These are phyloP conservation scores for Fonsecaea nubica DNA, from an alignment of 2,329 filamentous ascomycete genomes.

Conservation along the genomic window DNA sequence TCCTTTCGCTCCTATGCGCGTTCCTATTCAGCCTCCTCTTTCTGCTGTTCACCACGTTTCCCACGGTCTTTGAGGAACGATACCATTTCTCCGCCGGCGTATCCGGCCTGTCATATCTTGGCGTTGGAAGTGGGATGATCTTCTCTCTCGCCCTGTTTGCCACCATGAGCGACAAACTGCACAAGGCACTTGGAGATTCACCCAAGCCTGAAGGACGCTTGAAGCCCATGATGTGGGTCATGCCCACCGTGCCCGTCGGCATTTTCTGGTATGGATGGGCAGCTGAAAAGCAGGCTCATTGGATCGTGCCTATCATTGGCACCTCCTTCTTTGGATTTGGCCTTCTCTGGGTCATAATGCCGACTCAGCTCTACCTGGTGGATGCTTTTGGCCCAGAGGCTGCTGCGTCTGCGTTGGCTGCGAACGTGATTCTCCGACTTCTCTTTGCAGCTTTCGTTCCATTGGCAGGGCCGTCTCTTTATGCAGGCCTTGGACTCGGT, in stretches of 20 bases:
- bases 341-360: too few relatives aligned
- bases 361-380: too few relatives aligned
- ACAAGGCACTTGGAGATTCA: constrained; percentile 20
- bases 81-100: constrained; percentile 57
- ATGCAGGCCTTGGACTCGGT: constrained; percentile 53
- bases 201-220: too few relatives aligned
- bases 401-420: too few relatives aligned
- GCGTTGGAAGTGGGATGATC: neutral
- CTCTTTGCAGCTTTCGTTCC: constrained; percentile 50
- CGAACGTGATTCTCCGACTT: too few relatives aligned
- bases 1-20: constrained; percentile 58
- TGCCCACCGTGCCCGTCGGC: constrained; percentile 58
- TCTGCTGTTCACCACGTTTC: constrained; percentile 44
- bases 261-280: constrained; percentile 66
- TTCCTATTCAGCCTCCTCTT: constrained; percentile 53
- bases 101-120: constrained; percentile 47
- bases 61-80: constrained; percentile 54
- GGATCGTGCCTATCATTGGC: constrained; percentile 62
- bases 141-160: constrained; percentile 38
- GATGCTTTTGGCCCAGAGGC: too few relatives aligned
- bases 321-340: constrained; percentile 39
- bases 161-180: constrained; percentile 47
- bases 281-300: constrained; percentile 56
- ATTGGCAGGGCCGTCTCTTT: constrained; percentile 63
- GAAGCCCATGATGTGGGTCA: constrained; percentile 23